Evolutionary conservation across 352 stramenopile genomes (phyloP).

Genomic region (Globisporangium cystogenes): DNA sequence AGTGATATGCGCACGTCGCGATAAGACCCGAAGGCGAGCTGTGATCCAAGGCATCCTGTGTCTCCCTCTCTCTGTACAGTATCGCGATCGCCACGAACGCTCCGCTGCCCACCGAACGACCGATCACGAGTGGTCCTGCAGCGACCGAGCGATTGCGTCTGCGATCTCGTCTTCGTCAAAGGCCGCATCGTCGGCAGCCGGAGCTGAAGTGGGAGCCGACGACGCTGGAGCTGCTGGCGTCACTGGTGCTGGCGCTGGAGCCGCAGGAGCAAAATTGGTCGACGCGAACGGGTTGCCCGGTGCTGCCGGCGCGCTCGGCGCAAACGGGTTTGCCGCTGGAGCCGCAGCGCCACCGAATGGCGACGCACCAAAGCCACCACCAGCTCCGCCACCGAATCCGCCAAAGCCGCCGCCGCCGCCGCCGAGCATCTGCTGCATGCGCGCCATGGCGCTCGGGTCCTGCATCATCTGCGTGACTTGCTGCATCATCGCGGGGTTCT

Average conservation of each 20-base stretch:
- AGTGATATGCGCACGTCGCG: conserved; percentile 7
- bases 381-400: conserved; percentile 14
- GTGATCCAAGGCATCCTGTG: not conserved
- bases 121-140: conserved; percentile 50
- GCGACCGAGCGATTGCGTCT: conserved; percentile 64
- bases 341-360: conserved; percentile 24
- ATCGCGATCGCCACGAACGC: too few relatives aligned
- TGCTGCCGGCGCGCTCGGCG: conserved; percentile 4
- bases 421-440: conserved; percentile 67
- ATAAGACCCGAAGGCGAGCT: not conserved
- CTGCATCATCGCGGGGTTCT: conserved; percentile 79
- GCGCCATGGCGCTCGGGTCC: conserved; percentile 60
- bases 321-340: conserved; percentile 32
- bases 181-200: conserved; percentile 14
- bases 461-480: conserved; percentile 80
- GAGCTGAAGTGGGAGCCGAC: conserved; percentile 10
- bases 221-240: conserved; percentile 6
- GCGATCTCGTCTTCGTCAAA: conserved; percentile 82
- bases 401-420: not conserved
- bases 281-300: conserved; percentile 22
- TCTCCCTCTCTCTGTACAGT: not conserved
- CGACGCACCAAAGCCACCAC: conserved; percentile 18
- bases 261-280: conserved; percentile 4
- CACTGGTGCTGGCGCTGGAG: conserved; percentile 9
- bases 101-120: too few relatives aligned